Conservation (phyloP, 352 stramenopile genomes). For the Phytophthora chlamydospora region DNA sequence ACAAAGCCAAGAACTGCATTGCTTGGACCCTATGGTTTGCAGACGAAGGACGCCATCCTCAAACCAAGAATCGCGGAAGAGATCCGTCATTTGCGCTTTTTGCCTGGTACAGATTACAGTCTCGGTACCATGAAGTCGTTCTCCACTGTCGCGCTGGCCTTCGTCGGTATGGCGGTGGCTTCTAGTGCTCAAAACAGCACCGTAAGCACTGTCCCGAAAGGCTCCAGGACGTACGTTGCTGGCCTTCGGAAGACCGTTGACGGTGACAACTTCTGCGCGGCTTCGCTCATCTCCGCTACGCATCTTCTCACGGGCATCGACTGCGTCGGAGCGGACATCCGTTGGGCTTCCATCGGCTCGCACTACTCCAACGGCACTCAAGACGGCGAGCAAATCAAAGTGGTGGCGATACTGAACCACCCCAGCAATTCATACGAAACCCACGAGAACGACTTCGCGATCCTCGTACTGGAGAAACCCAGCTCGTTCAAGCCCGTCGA, state of each 20-base stretch:
- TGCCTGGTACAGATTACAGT: too few species aligned
- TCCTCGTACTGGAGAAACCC: slow-evolving; percentile 47
- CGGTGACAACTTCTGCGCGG: slow-evolving; percentile 19
- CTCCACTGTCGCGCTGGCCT: too few species aligned
- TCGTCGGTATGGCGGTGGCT: too few species aligned
- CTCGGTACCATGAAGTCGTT: too few species aligned
- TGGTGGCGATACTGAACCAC: slow-evolving; percentile 44
- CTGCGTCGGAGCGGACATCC: slow-evolving; percentile 36
- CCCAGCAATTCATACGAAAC: slow-evolving; percentile 31
- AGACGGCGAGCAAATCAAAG: slow-evolving; percentile 49
- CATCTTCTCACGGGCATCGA: slow-evolving; percentile 37
- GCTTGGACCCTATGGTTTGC: too few species aligned
- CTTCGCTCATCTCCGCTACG: slow-evolving; percentile 44
- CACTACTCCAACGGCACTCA: slow-evolving; percentile 48
- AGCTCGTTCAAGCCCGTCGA: slow-evolving; percentile 40
- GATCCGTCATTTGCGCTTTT: too few species aligned
- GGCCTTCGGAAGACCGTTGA: slow-evolving; percentile 16
- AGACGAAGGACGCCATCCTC: too few species aligned
- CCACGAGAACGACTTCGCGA: slow-evolving; percentile 43
- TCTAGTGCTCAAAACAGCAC: neutral
- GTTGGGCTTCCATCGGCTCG: slow-evolving; percentile 48
- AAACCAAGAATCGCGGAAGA: too few species aligned
- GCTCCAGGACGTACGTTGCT: slow-evolving; percentile 40
- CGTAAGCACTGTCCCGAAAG: slow-evolving; percentile 28
- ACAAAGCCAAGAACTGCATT: too few species aligned